These are phyloP conservation scores for Tetradesmus lagerheimii DNA, from an alignment of 139 green algal genomes.

Conservation along the genomic window DNA sequence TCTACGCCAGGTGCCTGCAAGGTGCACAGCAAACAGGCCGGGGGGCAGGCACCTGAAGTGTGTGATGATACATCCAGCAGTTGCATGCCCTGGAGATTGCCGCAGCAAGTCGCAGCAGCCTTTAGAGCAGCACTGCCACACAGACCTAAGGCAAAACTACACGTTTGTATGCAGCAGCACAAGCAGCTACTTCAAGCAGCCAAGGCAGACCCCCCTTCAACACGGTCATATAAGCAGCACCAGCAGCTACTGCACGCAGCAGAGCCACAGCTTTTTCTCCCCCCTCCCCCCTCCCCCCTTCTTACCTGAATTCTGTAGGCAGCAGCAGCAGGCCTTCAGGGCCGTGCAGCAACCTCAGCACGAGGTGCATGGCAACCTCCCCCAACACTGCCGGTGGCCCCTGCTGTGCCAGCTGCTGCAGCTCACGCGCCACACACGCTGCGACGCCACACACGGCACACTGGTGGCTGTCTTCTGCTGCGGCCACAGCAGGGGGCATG, in stretches of 20 bases:
- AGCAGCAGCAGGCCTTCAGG: background rate
- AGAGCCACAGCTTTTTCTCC: too few species aligned
- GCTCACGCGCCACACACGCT: background rate
- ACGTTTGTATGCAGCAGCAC: too few species aligned
- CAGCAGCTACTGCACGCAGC: background rate
- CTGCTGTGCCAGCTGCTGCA: background rate
- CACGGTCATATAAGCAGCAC: background rate
- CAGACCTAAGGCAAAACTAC: too few species aligned
- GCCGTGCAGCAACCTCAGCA: too few species aligned
- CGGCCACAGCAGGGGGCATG: background rate
- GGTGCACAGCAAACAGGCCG: background rate
- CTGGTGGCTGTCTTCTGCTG: background rate
- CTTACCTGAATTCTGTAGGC: background rate
- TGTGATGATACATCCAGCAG: too few species aligned
- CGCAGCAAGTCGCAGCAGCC: too few species aligned
- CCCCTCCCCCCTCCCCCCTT: too few species aligned
- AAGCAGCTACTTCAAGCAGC: too few species aligned
- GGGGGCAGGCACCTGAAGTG: too few species aligned
- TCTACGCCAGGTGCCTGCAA: background rate
- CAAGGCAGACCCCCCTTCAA: too few species aligned
- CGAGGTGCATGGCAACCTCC: background rate
- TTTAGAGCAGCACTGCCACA: too few species aligned
- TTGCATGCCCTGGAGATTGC: too few species aligned
- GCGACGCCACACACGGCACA: background rate
- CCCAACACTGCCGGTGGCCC: background rate